Evolutionary conservation across 495 filamentous ascomycete genomes (phyloP).

Genomic region (Bryoglossum gracile): DNA sequence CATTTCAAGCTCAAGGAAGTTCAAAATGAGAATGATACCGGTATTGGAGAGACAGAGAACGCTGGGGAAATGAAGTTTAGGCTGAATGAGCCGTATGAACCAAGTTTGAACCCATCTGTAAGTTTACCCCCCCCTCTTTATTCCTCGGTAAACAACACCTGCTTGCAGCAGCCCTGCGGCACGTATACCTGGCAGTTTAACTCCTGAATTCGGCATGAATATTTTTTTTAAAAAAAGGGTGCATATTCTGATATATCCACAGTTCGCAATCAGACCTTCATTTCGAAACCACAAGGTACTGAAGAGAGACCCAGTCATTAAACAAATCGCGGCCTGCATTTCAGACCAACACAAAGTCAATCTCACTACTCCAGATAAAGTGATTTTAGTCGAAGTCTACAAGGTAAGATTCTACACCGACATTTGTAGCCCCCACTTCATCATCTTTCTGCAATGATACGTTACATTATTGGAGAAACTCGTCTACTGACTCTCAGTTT

Average conservation of each 20-base stretch:
- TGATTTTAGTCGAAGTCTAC: conserved; percentile 84
- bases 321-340: conserved; percentile 58
- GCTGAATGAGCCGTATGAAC: too few species aligned
- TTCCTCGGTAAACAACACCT: too few species aligned
- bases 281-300: conserved; percentile 72
- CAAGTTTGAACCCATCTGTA: too few species aligned
- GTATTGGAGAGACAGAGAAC: too few species aligned
- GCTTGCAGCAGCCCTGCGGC: too few species aligned
- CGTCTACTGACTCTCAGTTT: conserved; percentile 10
- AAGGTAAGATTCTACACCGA: conserved; percentile 52
- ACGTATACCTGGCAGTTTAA: too few species aligned
- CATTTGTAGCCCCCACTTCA: neutral
- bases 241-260: too few species aligned
- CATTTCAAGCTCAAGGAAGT: conserved; percentile 56
- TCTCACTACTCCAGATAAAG: conserved; percentile 69
- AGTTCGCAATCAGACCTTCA: conserved; percentile 89
- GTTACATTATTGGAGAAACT: conserved; percentile 1
- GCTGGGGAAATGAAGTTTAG: too few species aligned
- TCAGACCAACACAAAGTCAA: conserved; percentile 68
- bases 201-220: too few species aligned
- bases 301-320: conserved; percentile 69
- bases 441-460: conserved; percentile 7
- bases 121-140: too few species aligned
- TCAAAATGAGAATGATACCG: too few species aligned
- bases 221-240: too few species aligned